Conservation (phyloP, 306 rosid species). For the Luffa acutangula region DNA sequence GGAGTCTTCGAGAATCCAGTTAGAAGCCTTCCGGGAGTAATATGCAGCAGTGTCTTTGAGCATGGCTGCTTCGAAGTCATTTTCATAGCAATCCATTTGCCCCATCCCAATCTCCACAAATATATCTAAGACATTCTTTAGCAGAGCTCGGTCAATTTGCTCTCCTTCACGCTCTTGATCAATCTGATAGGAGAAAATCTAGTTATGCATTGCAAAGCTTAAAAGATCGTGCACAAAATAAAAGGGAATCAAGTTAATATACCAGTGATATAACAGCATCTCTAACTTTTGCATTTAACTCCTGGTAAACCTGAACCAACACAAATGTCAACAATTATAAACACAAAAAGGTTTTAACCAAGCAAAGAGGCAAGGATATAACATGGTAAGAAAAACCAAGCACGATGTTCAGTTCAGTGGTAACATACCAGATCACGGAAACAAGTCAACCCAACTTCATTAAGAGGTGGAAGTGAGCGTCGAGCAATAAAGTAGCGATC, state of each 20-base stretch:
- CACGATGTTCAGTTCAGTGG: neutral
- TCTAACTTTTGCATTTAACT: constrained; percentile 46
- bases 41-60: constrained; percentile 33
- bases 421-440: constrained; percentile 58
- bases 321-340: neutral
- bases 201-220: neutral
- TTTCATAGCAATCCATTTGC: constrained; percentile 35
- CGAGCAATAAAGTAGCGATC: constrained; percentile 44
- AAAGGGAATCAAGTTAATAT: neutral
- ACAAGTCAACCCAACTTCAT: constrained; percentile 47
- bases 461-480: constrained; percentile 40
- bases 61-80: constrained; percentile 42
- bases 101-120: constrained; percentile 52
- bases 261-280: constrained; percentile 64
- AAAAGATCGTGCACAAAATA: neutral
- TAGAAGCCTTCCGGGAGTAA: constrained; percentile 40
- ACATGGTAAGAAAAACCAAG: neutral
- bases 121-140: constrained; percentile 44
- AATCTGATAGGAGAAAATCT: constrained; percentile 25
- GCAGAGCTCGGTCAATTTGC: constrained; percentile 46
- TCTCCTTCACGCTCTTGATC: constrained; percentile 50
- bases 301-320: constrained; percentile 43
- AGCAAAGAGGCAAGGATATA: neutral
- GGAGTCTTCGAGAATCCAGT: constrained; percentile 49
- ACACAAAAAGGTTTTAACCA: neutral